Conservation (phyloP, 306 rosid species). For the Luffa aegyptiaca region DNA sequence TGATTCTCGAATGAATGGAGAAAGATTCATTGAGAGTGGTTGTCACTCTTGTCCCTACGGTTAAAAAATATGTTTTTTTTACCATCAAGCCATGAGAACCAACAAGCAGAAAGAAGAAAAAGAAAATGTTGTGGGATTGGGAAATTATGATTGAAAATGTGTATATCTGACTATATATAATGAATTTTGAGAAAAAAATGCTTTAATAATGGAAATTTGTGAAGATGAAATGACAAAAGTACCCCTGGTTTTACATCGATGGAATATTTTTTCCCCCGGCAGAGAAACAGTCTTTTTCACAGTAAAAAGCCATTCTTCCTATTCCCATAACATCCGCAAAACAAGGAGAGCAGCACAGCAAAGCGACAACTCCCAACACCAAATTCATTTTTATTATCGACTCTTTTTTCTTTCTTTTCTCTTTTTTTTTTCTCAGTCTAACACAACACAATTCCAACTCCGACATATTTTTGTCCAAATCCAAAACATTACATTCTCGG, state of each 20-base stretch:
- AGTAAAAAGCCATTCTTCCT: neutral
- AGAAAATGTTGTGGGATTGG: neutral
- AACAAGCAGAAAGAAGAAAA: neutral
- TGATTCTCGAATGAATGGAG: neutral
- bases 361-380: neutral
- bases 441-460: neutral
- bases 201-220: neutral
- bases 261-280: neutral
- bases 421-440: neutral
- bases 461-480: neutral
- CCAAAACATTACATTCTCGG: neutral
- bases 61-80: too few relatives aligned
- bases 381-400: neutral
- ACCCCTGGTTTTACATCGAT: neutral
- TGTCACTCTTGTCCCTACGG: too few relatives aligned
- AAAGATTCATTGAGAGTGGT: neutral
- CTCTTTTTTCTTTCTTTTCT: neutral
- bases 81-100: too few relatives aligned
- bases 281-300: neutral
- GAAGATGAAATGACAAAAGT: neutral
- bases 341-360: slow-evolving; percentile 5
- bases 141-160: neutral
- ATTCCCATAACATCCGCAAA: neutral
- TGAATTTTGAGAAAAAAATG: neutral
- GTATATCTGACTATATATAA: too few relatives aligned